Evolutionary conservation across 176 grass and related monocot species (phyloP).

Genomic region (Metroxylon sagu): DNA sequence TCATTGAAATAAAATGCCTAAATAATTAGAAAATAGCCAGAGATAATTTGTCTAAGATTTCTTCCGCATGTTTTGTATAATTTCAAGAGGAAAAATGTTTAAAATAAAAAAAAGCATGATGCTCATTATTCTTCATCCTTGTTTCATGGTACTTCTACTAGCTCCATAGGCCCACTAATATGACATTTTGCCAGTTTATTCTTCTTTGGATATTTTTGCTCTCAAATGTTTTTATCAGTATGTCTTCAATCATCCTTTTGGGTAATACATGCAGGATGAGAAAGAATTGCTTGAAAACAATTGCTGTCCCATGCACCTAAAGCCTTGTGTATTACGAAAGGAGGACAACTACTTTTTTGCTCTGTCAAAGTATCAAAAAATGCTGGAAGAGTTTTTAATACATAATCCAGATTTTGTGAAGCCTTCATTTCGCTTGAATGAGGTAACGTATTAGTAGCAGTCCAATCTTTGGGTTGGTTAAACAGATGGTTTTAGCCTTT

Average conservation of each 20-base stretch:
- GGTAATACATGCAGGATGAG: slow-evolving; percentile 62
- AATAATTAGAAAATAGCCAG: no score
- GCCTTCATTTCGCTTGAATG: slow-evolving; percentile 83
- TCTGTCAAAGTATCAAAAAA: slow-evolving; percentile 87
- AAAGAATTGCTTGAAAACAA: slow-evolving; percentile 82
- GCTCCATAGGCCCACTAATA: no score
- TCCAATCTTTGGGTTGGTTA: not conserved
- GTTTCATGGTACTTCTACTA: no score
- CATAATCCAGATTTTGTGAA: slow-evolving; percentile 90
- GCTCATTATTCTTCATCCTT: no score
- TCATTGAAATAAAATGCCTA: no score
- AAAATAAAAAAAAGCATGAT: no score
- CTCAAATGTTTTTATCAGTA: no score
- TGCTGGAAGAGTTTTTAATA: slow-evolving; percentile 66
- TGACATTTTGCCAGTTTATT: no score
- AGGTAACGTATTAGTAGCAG: slow-evolving; percentile 34
- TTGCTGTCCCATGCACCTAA: slow-evolving; percentile 77
- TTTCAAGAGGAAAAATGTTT: no score
- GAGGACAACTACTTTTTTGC: slow-evolving; percentile 99
- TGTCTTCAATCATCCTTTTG: not conserved
- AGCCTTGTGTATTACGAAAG: slow-evolving; percentile 76
- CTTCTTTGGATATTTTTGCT: no score
- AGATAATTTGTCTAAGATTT: no score
- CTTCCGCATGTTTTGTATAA: no score
- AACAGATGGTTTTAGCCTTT: not conserved